Conservation (phyloP, 1,284 basidiomycete species). For the Pseudozyma sp. region DNA sequence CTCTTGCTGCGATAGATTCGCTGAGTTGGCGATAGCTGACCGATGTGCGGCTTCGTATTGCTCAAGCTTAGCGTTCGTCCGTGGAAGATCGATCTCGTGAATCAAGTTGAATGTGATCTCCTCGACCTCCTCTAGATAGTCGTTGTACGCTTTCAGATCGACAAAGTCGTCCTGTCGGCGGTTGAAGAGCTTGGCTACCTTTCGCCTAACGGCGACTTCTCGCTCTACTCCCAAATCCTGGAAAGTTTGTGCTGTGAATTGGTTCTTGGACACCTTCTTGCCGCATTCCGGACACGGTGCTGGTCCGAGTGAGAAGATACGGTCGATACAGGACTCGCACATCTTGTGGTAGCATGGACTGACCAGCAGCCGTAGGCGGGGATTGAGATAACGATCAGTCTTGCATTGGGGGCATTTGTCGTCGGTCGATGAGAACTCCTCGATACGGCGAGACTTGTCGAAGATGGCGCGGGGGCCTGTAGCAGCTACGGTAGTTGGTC, state of each 20-base stretch:
- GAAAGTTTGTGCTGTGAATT: slow-evolving; percentile 96
- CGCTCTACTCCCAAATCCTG: slow-evolving; percentile 96
- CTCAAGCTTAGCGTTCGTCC: slow-evolving; percentile 85
- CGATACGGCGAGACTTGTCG: slow-evolving; percentile 58
- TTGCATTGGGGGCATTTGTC: slow-evolving; percentile 98
- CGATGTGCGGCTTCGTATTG: slow-evolving; percentile 75
- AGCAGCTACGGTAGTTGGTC: slow-evolving; percentile 22
- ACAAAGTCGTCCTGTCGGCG: slow-evolving; percentile 90
- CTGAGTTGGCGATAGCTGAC: slow-evolving; percentile 50
- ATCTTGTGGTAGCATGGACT: slow-evolving; percentile 98
- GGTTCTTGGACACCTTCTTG: slow-evolving; percentile 88
- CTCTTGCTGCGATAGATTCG: slow-evolving; percentile 55
- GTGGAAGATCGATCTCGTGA: slow-evolving; percentile 84
- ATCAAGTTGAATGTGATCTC: slow-evolving; percentile 97
- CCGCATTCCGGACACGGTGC: slow-evolving; percentile 95
- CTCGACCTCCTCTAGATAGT: slow-evolving; percentile 96
- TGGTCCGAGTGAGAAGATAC: slow-evolving; percentile 93
- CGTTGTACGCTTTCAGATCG: slow-evolving; percentile 86
- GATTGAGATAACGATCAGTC: slow-evolving; percentile 94
- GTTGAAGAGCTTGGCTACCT: slow-evolving; percentile 86
- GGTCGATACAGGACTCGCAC: slow-evolving; percentile 84
- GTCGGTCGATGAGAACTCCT: slow-evolving; percentile 62
- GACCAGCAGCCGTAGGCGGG: slow-evolving; percentile 90
- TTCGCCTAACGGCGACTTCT: slow-evolving; percentile 87
- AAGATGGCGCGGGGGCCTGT: slow-evolving; percentile 43